Base-by-base conservation (phyloP, 331 rosid species). In the Stylosanthes scabra region DNA sequence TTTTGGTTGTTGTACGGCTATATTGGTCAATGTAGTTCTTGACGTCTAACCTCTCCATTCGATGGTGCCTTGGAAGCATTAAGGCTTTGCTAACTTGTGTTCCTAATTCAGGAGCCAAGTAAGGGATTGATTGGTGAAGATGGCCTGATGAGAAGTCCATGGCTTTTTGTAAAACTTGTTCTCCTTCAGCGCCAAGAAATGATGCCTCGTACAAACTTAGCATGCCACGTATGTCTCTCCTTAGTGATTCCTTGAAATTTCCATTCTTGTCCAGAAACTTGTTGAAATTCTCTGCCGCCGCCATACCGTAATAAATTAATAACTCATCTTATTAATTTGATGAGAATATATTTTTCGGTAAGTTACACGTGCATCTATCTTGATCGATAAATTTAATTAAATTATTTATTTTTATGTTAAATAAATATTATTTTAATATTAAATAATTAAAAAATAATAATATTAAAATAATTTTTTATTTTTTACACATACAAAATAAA, bases 201-300 rank as follows among this genome's bases (percentile, higher is more conserved):
- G 85, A 84, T 41, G 88, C 83, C 66, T 84, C 88, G 31, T 78
- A 61, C 2, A 84, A 8, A 20, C 81, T 77, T 41, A 84, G 62
- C 79, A 84, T 41, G 8, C 81, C 88, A 79, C 74, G 29, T 9
- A 74, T 56, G 31, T 84, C 85, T 11, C 16, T 55, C 31, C 2
- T 55, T 0, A 74, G 12, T 9, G 79, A 74, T 34, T 77, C 88
- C 28, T 84, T 81, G 64, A 81, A 84, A 57, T 73, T 66, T 8
- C 79, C 81, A 20, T 1, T 61, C 29, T 66, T 66, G 74, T 78
- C 83, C 63, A 70, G 59, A 66, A 74, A 84, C 6, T 66, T 81
- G 15, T 34, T 61, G 63, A 84, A 84, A 55, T 70, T 61, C 11
- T 70, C 83, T 84, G 14, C 13, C 0, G 1, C 0, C 15, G 61